Evolutionary conservation across 495 filamentous ascomycete genomes (phyloP), one percentile per base, ranked within the genome.

Genomic region (Extremus antarcticus): DNA sequence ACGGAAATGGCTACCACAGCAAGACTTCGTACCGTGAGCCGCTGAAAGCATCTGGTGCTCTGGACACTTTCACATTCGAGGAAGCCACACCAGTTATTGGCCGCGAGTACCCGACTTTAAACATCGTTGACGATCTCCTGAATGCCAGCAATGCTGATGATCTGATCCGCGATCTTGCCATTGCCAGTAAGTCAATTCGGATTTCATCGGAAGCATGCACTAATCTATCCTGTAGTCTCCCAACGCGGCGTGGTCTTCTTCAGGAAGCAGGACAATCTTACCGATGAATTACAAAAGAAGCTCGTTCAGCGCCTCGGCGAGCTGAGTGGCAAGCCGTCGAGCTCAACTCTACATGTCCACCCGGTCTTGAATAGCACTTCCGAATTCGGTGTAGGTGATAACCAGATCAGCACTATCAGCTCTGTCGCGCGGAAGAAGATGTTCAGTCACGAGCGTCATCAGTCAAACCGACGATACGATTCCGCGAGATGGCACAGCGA

Each of bases 181-280:
- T 86, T 21, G 82, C 80, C 4, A 74, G 83, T 86, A 54, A 51
- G 69, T 25, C 10, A 7, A 48, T 21, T n/a, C 41, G 8, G 17
- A n/a, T 17, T 4, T 17, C 41, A 7, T 17, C 41, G 7, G 4
- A n/a, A 45, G 20, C 41, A 7, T 7, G 19, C 11, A 15, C 1
- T 19, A 35, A 3, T 50, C 13, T 32, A 25, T 88, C 56, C 76
- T 86, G 47, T 43, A 90, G 86, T 92, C 61, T 89, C 86, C 11
- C 81, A 83, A 62, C 79, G 86, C 0, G 85, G 86, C 2, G 87
- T 92, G 0, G 86, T 90, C 43, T 89, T 88, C 73, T 88, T 92
- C 71, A 83, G 86, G 23, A 76, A 79, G 32, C 87, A 90, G 59
- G 77, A 76, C 67, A 75, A 73, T 50, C 67, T 87, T 13, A 76